A percentile compares a stretch with the other conserved stretches of the same genome.
phyloP scores from a whole-genome alignment of 768 basidiomycete genomes.

The Gautieria morchelliformis region DNA sequence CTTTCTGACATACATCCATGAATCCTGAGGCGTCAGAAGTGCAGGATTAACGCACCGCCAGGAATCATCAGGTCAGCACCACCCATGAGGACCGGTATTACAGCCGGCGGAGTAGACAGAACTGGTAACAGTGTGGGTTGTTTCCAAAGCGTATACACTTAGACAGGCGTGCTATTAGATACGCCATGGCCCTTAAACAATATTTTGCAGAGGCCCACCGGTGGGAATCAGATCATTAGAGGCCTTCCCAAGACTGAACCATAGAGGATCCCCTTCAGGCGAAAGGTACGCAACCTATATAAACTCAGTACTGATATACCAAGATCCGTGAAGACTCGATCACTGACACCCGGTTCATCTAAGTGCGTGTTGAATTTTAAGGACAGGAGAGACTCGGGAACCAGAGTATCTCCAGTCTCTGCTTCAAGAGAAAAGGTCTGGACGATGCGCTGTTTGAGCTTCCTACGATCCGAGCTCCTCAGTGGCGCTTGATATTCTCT shows the following conservation, averaged over 20 bases:
- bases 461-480: slow-evolving; percentile 63
- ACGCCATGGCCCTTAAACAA: not conserved
- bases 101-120: slow-evolving; percentile 60
- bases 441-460: slow-evolving; percentile 52
- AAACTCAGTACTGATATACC: not conserved
- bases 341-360: slow-evolving; percentile 50
- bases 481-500: slow-evolving; percentile 43
- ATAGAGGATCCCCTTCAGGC: slow-evolving; percentile 60
- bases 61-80: slow-evolving; percentile 90
- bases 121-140: slow-evolving; percentile 56
- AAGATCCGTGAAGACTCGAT: not conserved
- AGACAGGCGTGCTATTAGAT: not conserved
- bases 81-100: slow-evolving; percentile 59
- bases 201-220: slow-evolving; percentile 21
- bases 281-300: slow-evolving; percentile 48
- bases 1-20: slow-evolving; percentile 25
- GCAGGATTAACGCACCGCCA: slow-evolving; percentile 45
- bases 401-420: slow-evolving; percentile 58
- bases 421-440: slow-evolving; percentile 33
- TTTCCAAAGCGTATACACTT: slow-evolving; percentile 76
- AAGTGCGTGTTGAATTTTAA: slow-evolving; percentile 60
- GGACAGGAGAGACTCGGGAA: slow-evolving; percentile 63
- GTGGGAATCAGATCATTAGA: slow-evolving; percentile 67
- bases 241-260: slow-evolving; percentile 67
- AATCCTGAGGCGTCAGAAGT: not conserved